These are phyloP conservation scores for Lactifluus echinatus DNA, from an alignment of 768 basidiomycete species.

Conservation along the genomic window DNA sequence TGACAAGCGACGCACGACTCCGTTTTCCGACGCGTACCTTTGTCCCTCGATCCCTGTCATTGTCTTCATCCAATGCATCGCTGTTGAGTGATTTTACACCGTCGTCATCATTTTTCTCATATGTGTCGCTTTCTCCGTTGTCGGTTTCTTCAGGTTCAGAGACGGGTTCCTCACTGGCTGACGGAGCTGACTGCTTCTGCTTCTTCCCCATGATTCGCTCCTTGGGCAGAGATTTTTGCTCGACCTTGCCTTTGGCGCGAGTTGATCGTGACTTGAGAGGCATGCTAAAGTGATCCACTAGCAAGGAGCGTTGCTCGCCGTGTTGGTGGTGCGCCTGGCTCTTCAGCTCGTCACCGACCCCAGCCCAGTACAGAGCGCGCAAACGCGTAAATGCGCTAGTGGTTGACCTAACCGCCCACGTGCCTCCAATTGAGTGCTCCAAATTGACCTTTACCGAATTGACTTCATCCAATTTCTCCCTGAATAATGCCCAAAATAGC, in stretches of 20 bases:
- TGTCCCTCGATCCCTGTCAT: constrained; percentile 38
- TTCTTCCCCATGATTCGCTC: background rate
- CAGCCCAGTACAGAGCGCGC: no score
- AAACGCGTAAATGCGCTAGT: no score
- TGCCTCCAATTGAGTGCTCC: no score
- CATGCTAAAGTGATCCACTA: background rate
- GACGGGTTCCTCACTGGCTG: background rate
- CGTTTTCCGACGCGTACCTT: constrained; percentile 23
- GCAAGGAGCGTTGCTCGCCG: background rate
- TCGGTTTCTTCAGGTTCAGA: constrained; percentile 9
- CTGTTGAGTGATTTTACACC: constrained; percentile 28
- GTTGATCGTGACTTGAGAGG: constrained; percentile 11
- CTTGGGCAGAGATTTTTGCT: background rate
- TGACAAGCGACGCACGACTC: constrained; percentile 21
- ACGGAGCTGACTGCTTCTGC: background rate
- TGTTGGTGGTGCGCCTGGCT: background rate
- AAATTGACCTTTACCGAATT: no score
- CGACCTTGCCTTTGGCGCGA: constrained; percentile 1
- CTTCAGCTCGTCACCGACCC: no score
- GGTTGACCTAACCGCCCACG: background rate
- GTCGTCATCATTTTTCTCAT: constrained; percentile 23
- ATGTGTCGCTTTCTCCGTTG: constrained; percentile 3
- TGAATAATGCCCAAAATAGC: background rate
- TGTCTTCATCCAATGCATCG: constrained; percentile 31
- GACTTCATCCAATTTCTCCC: no score